Evolutionary conservation across 768 basidiomycete genomes (phyloP).

Genomic region (Clathrus columnatus): DNA sequence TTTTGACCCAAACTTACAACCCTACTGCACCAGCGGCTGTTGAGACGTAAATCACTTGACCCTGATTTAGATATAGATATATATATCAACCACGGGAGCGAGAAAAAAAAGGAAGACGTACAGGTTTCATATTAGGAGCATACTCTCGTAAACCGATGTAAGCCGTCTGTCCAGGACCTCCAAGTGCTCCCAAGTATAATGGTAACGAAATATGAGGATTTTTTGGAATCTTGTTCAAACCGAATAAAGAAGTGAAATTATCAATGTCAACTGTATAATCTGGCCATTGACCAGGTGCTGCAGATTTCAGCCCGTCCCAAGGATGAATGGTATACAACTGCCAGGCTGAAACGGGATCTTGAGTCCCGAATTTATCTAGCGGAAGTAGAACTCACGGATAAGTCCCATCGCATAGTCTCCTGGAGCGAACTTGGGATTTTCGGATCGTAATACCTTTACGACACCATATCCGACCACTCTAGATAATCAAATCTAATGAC

Average conservation of each 20-base stretch:
- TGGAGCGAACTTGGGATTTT: not conserved
- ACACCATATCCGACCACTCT: not conserved
- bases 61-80: constrained; percentile 11
- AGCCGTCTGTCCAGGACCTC: not conserved
- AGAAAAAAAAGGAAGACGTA: not conserved
- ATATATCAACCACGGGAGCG: not conserved
- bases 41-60: constrained; percentile 28
- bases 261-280: not conserved
- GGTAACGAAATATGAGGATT: not conserved
- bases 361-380: not conserved
- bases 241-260: too few species aligned
- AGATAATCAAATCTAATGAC: not conserved
- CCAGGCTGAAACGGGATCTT: constrained; percentile 5
- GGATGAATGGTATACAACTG: not conserved
- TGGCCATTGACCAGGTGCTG: not conserved
- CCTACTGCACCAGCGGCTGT: constrained; percentile 29
- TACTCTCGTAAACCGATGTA: not conserved
- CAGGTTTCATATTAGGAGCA: not conserved
- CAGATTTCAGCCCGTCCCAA: not conserved
- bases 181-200: not conserved
- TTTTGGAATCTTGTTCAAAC: not conserved
- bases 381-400: not conserved
- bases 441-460: not conserved
- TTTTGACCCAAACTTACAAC: constrained; percentile 12
- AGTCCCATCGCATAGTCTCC: not conserved